Conservation (phyloP, 495 filamentous ascomycete species). For the Baudoinia panamericana region DNA sequence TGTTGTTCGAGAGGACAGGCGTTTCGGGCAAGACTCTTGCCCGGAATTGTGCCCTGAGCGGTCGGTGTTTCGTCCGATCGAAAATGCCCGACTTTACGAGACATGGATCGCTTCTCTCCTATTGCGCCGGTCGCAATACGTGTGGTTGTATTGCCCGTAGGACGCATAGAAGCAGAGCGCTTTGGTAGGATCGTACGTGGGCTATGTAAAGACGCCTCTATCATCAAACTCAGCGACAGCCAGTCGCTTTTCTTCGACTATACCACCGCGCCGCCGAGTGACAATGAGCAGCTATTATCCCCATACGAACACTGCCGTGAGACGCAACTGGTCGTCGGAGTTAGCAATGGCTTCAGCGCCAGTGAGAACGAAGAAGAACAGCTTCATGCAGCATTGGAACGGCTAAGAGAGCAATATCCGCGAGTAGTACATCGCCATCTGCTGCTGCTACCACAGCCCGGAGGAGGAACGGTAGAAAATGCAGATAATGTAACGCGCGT, state of each 20-base stretch:
- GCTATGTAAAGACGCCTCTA: conserved; percentile 59
- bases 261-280: conserved; percentile 58
- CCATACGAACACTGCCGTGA: conserved; percentile 80
- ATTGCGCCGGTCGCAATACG: conserved; percentile 79
- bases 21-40: too few relatives aligned
- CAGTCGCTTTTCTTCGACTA: conserved; percentile 84
- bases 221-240: conserved; percentile 80
- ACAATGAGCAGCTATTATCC: conserved; percentile 41
- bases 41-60: too few relatives aligned
- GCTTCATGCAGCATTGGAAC: conserved; percentile 50
- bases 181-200: conserved; percentile 68
- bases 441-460: conserved; percentile 59
- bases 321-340: conserved; percentile 62
- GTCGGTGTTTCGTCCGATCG: too few relatives aligned
- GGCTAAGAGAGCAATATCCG: conserved; percentile 49
- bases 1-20: too few relatives aligned
- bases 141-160: conserved; percentile 71
- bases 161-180: conserved; percentile 66
- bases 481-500: conserved; percentile 44
- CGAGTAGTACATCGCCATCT: conserved; percentile 65
- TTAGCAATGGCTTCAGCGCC: conserved; percentile 45
- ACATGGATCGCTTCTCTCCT: conserved; percentile 72
- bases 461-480: conserved; percentile 16
- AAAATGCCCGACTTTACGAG: background rate
- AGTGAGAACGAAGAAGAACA: background rate